Base-by-base conservation (phyloP, 306 rosid genomes). In the Morella rubra region DNA sequence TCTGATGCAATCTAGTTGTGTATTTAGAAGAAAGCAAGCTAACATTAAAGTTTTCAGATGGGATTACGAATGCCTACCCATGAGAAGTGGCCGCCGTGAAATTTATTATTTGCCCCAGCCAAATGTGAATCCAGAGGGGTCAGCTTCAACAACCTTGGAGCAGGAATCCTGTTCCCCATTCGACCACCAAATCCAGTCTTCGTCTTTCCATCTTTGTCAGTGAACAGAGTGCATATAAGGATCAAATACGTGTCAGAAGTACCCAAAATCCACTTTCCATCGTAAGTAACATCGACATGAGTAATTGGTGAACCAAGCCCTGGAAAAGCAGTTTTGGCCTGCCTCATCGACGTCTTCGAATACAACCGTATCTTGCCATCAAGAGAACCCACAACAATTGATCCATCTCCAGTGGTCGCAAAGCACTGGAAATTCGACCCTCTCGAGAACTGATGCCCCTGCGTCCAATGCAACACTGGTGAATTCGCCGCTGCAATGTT, bases 31-130 rank as follows among this genome's bases (percentile, higher is more conserved):
- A 32, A 32, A 32, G 37, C 37, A 32, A 32, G 37, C 37, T 32
- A 32, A 32, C 37, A 32, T 32, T 32, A 32, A 32, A 32, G 3
- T 32, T 32, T 2, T 32, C 37, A 32, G 37, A 32, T 2, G 61
- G 13, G 55, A 11, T 19, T 13, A 74, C 64, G 74, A 69, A 62
- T 64, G 76, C 81, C 82, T 90, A 93, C 98, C 98, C 97, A 93
- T 56, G 98, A 93, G 82, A 93, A 91, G 73, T 93, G 98, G 65
- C 97, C 98, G 51, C 97, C 94, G 58, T 89, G 98, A 66, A 93
- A 91, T 79, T 74, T 91, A 55, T 93, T 93, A 84, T 58, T 85
- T 13, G 86, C 5, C 54, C 97, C 96, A 72, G 97, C 97, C 89
- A 89, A 89, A 87, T 93, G 94, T 6, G 98, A 93, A 85, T 93